Base-by-base conservation (phyloP, 176 grass and related monocot genomes). In the Secale cereale region DNA sequence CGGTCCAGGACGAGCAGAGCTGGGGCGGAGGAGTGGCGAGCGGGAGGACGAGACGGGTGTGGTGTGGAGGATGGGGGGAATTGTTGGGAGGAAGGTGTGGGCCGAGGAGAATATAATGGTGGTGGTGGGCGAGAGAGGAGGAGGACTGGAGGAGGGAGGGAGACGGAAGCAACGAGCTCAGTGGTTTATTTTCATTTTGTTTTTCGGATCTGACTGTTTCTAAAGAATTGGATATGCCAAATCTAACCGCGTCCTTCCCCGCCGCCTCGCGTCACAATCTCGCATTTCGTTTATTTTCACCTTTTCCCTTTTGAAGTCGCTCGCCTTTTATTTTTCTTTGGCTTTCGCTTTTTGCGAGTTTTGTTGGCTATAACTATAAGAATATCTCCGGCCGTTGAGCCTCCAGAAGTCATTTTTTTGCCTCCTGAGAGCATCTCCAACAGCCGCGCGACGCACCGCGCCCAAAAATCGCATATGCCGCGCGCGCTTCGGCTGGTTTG, bases 31-130 rank as follows among this genome's bases (percentile, higher is more conserved):
- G 23, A 68, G 80, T 15, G 80, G 43, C 4, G 20, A 30, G 60
- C 76, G 22, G 61, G 28, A 39, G 76, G 80, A 61, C 40, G 35
- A 43, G 85, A 62, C 27, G 74, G 79, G 39, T 64, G 73, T 46
- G 70, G 70, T 28, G 81, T 45, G 85, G 36, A 50, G 46, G 81
- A 80, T 72, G 43, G 77, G 61, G 50, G 39, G 64, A 87, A 81
- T 85, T 84, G 64, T 85, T 84, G 63, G 76, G 4, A 69, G 81
- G 76, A 60, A 80, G 69, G 61, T 31, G 85, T 68, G 81, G 68
- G 45, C 35, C 13, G 46, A 48, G 67, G 75, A 63, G 75, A 90
- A 87, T 91, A 80, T 91, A 91, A 84, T 2, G 83, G 30, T 56
- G 65, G 41, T 59, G 65, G 65, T 62, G 84, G 39, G 40, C 22